Evolutionary conservation across 495 filamentous ascomycete genomes (phyloP).

Genomic region (Endocarpon pusillum): DNA sequence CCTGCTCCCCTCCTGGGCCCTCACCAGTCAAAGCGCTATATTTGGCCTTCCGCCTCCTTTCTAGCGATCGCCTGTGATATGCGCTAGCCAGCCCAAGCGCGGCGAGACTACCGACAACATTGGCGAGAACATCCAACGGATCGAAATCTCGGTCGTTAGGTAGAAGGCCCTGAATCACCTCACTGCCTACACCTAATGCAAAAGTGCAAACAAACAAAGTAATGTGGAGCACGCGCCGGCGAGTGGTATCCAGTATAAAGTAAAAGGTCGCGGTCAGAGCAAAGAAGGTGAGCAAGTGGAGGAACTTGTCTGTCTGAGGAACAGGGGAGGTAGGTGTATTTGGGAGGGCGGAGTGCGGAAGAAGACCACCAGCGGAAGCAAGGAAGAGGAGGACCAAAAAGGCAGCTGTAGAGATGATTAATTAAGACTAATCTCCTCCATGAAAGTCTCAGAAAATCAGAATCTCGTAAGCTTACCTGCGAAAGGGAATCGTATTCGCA

Average conservation of each 20-base stretch:
- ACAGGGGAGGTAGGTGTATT: conserved; percentile 47
- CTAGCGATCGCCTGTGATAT: conserved; percentile 93
- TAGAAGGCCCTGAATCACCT: conserved; percentile 64
- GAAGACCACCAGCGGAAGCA: conserved; percentile 61
- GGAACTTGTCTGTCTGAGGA: conserved; percentile 68
- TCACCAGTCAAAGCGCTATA: conserved; percentile 46
- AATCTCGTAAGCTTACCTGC: conserved; percentile 34
- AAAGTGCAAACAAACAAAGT: conserved; percentile 68
- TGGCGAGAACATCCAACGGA: conserved; percentile 69
- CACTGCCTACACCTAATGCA: conserved; percentile 62
- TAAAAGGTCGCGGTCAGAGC: conserved; percentile 75
- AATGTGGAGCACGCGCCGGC: conserved; percentile 66
- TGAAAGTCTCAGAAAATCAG: too few relatives aligned
- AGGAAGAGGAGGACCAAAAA: conserved; percentile 58
- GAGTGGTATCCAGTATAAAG: conserved; percentile 86
- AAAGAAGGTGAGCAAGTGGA: conserved; percentile 86
- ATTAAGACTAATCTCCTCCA: not conserved
- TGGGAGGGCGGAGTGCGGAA: conserved; percentile 37
- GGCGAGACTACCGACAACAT: conserved; percentile 58
- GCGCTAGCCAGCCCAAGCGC: conserved; percentile 61
- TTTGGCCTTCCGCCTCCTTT: conserved; percentile 61
- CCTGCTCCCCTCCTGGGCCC: conserved; percentile 22
- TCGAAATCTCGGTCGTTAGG: conserved; percentile 78
- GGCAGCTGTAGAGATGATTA: conserved; percentile 1
- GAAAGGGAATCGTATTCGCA: conserved; percentile 59